phyloP scores from a whole-genome alignment of 345 rosid genomes.

The Salix caprea region DNA sequence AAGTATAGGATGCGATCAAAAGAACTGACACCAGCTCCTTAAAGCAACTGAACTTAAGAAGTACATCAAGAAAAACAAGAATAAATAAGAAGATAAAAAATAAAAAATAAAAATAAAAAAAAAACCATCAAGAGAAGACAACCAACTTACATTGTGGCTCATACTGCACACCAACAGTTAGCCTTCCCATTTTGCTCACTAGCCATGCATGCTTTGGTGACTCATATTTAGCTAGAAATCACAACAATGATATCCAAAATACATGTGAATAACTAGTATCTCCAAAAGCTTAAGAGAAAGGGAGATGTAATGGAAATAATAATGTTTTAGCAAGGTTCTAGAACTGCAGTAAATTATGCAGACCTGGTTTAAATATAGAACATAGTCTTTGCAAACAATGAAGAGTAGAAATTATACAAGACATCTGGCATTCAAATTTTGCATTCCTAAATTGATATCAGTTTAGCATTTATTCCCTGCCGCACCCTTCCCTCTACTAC shows the following conservation, averaged over 20 bases:
- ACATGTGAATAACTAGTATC: neutral
- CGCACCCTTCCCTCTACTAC: neutral
- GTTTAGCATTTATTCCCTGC: neutral
- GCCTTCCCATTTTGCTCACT: conserved; percentile 79
- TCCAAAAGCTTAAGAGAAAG: no score
- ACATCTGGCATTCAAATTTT: no score
- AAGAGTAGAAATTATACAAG: no score
- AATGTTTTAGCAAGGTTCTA: no score
- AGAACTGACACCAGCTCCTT: neutral
- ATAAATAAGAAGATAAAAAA: neutral
- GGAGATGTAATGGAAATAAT: no score
- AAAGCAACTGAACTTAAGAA: neutral
- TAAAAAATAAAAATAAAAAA: no score
- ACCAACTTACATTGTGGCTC: conserved; percentile 52
- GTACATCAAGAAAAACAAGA: neutral
- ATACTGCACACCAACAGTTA: conserved; percentile 76
- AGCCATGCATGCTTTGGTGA: conserved; percentile 78
- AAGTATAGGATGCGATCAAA: neutral
- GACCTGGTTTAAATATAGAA: no score
- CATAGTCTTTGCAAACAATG: no score
- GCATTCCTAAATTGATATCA: no score
- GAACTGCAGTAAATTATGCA: no score
- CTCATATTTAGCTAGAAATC: conserved; percentile 43
- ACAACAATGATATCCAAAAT: conserved; percentile 1
- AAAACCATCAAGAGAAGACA: neutral